These are phyloP conservation scores for Syncephalastrum monosporum DNA, from an alignment of 371 early-diverging fungal genomes.

Conservation along the genomic window DNA sequence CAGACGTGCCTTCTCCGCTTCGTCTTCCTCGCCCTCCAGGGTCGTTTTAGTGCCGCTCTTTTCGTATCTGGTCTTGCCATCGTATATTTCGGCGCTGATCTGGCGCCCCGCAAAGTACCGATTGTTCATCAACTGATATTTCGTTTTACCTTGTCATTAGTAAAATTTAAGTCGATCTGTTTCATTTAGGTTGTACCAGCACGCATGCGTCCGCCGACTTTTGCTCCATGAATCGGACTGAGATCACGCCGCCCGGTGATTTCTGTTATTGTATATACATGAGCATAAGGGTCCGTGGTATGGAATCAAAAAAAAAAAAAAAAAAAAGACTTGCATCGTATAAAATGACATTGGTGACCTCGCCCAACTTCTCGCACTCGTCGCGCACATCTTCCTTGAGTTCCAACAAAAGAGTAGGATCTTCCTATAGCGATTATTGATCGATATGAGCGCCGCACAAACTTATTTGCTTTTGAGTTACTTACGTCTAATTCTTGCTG, in stretches of 20 bases:
- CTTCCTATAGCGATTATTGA: conserved; percentile 50
- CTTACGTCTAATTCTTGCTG: conserved; percentile 80
- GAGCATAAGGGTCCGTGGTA: background rate
- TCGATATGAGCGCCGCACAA: background rate
- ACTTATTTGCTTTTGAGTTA: background rate
- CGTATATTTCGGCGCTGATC: conserved; percentile 78
- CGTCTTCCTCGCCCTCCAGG: conserved; percentile 62
- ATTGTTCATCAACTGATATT: conserved; percentile 80
- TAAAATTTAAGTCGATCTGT: background rate
- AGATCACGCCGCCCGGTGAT: conserved; percentile 85
- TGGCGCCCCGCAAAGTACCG: conserved; percentile 87
- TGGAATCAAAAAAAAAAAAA: background rate
- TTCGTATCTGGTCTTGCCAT: conserved; percentile 73
- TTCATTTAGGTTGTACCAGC: conserved; percentile 43
- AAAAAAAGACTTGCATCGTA: conserved; percentile 70
- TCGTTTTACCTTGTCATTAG: background rate
- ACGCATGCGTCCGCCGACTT: conserved; percentile 82
- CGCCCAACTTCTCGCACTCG: conserved; percentile 92
- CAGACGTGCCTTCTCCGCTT: conserved; percentile 68
- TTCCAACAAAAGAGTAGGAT: conserved; percentile 85
- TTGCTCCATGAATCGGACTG: conserved; percentile 84
- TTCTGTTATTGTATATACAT: conserved; percentile 36
- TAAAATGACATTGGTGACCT: conserved; percentile 87
- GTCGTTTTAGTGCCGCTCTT: conserved; percentile 36
- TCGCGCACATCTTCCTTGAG: conserved; percentile 90